Evolutionary conservation across 345 rosid genomes (phyloP).

Genomic region (Rhodomyrtus tomentosa): DNA sequence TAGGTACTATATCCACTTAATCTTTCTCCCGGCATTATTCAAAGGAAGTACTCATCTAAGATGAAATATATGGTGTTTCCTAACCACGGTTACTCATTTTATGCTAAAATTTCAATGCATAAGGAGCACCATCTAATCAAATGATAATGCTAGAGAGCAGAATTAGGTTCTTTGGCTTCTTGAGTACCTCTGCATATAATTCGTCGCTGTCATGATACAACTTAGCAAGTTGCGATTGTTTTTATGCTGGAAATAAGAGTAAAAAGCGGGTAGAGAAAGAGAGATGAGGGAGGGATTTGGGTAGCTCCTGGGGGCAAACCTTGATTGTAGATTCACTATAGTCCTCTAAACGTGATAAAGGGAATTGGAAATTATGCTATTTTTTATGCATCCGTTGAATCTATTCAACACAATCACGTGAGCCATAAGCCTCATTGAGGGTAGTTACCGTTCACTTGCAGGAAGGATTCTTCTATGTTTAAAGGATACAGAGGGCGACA

Average conservation of each 20-base stretch:
- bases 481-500: slow-evolving; percentile 25
- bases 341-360: neutral
- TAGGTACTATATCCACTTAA: slow-evolving; percentile 41
- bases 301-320: neutral
- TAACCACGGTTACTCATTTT: neutral
- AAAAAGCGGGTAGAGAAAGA: neutral
- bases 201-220: neutral
- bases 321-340: neutral
- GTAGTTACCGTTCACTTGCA: slow-evolving; percentile 8
- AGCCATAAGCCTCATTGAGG: neutral
- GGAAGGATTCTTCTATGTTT: slow-evolving; percentile 75
- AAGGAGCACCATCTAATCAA: neutral
- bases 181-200: neutral
- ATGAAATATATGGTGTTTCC: neutral
- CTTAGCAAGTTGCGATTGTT: neutral
- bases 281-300: neutral
- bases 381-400: neutral
- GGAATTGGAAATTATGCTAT: neutral
- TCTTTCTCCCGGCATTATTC: neutral
- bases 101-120: neutral
- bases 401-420: neutral
- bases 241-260: neutral
- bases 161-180: neutral
- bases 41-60: neutral
- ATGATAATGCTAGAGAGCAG: neutral